Conservation (phyloP, 805 yeast genomes). For the Candida rishiriensis region DNA sequence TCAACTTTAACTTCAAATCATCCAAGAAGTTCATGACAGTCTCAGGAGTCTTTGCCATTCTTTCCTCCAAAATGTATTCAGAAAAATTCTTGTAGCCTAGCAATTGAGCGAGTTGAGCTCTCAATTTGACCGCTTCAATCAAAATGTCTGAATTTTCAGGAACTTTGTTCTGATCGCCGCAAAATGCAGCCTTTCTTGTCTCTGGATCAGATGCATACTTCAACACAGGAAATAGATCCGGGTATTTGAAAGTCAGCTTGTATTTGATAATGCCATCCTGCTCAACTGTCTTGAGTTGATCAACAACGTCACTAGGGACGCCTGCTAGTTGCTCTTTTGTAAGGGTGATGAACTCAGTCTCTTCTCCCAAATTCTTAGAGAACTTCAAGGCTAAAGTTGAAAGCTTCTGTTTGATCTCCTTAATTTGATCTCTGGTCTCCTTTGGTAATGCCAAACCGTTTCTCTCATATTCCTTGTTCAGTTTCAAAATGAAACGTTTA, state of each 20-base stretch:
- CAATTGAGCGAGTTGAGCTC: constrained; percentile 56
- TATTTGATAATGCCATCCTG: constrained; percentile 36
- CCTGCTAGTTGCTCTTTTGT: constrained; percentile 66
- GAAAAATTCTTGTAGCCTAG: constrained; percentile 70
- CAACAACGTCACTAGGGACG: constrained; percentile 60
- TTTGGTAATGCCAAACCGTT: constrained; percentile 63
- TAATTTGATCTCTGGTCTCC: constrained; percentile 51
- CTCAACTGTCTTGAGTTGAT: constrained; percentile 48
- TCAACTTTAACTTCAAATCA: constrained; percentile 56
- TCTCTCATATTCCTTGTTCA: constrained; percentile 53
- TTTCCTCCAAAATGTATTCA: constrained; percentile 65
- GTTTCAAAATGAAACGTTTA: constrained; percentile 51
- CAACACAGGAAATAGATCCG: constrained; percentile 74
- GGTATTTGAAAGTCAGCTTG: constrained; percentile 77
- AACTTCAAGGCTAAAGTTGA: constrained; percentile 54
- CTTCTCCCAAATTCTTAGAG: constrained; percentile 66
- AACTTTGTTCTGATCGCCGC: constrained; percentile 65
- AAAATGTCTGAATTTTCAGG: constrained; percentile 61
- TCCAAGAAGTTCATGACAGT: constrained; percentile 57
- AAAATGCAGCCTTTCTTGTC: constrained; percentile 62
- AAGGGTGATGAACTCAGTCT: constrained; percentile 55
- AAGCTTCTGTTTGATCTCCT: constrained; percentile 53
- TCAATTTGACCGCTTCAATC: constrained; percentile 51
- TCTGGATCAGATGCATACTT: constrained; percentile 61
- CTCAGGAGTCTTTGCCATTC: constrained; percentile 72